phyloP scores from a whole-genome alignment of 2,329 filamentous ascomycete species.

The Pseudogymnoascus sp. region DNA sequence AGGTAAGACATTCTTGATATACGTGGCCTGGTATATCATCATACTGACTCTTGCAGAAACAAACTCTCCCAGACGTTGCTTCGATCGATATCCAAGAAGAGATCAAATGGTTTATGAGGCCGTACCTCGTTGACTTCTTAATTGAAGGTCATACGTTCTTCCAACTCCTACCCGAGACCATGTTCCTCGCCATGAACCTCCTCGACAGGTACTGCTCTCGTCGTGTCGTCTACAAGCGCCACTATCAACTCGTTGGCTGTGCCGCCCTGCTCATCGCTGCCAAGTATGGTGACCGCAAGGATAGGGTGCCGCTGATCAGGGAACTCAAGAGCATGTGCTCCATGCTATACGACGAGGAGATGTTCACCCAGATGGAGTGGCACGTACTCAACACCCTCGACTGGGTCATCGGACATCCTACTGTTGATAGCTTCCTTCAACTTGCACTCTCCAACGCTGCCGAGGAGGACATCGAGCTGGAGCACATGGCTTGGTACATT shows the following conservation, averaged over 20 bases:
- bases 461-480: constrained; percentile 75
- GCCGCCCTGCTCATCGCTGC: constrained; percentile 91
- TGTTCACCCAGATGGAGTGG: constrained; percentile 99
- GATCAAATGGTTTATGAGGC: constrained; percentile 99
- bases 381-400: constrained; percentile 95
- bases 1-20: constrained; percentile 39
- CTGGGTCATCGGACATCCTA: constrained; percentile 93
- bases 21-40: constrained; percentile 9
- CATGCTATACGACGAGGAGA: constrained; percentile 94
- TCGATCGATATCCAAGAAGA: constrained; percentile 98
- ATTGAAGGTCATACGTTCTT: constrained; percentile 96
- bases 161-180: constrained; percentile 83
- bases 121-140: constrained; percentile 95
- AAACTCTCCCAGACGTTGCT: constrained; percentile 90
- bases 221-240: constrained; percentile 95
- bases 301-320: constrained; percentile 92
- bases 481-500: constrained; percentile 91
- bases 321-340: constrained; percentile 99
- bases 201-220: constrained; percentile 97
- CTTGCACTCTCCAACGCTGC: constrained; percentile 67
- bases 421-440: constrained; percentile 88
- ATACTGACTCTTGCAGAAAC: constrained; percentile 43
- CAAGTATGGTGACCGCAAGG: constrained; percentile 98
- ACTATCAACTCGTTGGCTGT: constrained; percentile 96
- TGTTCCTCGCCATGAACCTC: constrained; percentile 94